A percentile compares a stretch with the other conserved stretches of the same genome.
phyloP scores from a whole-genome alignment of 1,139 yeast genomes.

The Candida buenavistaensis region DNA sequence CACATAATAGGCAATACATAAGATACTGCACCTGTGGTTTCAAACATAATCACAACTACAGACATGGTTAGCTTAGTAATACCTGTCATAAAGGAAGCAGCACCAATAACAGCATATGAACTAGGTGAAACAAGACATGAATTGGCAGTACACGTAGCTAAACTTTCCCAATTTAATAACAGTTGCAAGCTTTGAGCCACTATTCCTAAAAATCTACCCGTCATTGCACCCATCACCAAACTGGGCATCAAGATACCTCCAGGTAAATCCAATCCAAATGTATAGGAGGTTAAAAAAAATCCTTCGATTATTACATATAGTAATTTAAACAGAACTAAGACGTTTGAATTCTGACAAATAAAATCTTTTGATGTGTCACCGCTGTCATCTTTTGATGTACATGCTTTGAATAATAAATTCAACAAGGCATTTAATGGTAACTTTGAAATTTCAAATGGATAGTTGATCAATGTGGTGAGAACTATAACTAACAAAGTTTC shows the following conservation, averaged over 20 bases:
- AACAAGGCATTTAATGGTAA: constrained; percentile 58
- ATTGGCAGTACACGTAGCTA: constrained; percentile 50
- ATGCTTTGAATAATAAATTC: constrained; percentile 63
- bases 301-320: constrained; percentile 53
- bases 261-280: constrained; percentile 68
- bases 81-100: constrained; percentile 59
- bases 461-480: constrained; percentile 54
- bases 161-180: constrained; percentile 36
- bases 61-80: constrained; percentile 57
- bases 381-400: constrained; percentile 31
- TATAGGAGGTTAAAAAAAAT: constrained; percentile 55
- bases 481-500: constrained; percentile 53
- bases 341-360: constrained; percentile 35
- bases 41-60: constrained; percentile 58
- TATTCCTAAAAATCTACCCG: constrained; percentile 69
- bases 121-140: constrained; percentile 59
- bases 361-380: constrained; percentile 26
- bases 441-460: constrained; percentile 55
- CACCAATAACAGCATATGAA: constrained; percentile 62
- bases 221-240: constrained; percentile 65
- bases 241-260: constrained; percentile 80
- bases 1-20: constrained; percentile 62
- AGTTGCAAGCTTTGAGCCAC: constrained; percentile 52
- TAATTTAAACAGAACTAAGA: constrained; percentile 35
- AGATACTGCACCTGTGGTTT: constrained; percentile 59